phyloP scores from a whole-genome alignment of 345 rosid species.

The Pseudoturritis turrita region DNA sequence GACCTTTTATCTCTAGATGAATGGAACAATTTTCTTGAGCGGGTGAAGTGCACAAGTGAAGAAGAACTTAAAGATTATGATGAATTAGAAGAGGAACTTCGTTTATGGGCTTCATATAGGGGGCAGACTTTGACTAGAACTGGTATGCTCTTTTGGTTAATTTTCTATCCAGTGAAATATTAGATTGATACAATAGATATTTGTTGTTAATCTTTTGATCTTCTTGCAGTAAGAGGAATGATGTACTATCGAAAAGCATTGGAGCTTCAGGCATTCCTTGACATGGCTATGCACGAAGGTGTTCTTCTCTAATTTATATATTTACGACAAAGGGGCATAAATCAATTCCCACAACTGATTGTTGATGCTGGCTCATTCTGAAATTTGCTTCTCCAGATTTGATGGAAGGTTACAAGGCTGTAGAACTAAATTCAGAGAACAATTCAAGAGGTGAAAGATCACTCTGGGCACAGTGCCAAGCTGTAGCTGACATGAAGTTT shows the following conservation, averaged over 20 bases:
- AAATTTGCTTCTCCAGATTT: constrained; percentile 54
- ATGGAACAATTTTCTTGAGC: constrained; percentile 91
- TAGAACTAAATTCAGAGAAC: constrained; percentile 67
- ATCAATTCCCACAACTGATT: background rate
- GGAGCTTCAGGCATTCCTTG: constrained; percentile 99
- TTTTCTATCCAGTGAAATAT: background rate
- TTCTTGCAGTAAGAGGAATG: constrained; percentile 89
- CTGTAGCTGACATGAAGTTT: constrained; percentile 98
- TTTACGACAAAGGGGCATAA: background rate
- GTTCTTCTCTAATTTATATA: constrained; percentile 1
- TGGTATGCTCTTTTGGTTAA: constrained; percentile 43
- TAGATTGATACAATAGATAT: background rate
- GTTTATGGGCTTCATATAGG: constrained; percentile 95
- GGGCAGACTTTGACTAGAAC: constrained; percentile 99
- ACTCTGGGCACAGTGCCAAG: constrained; percentile 87
- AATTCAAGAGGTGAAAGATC: constrained; percentile 72
- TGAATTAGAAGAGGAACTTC: constrained; percentile 72
- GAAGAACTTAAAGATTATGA: constrained; percentile 60
- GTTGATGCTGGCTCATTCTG: constrained; percentile 21
- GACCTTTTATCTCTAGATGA: constrained; percentile 58
- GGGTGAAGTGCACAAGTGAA: constrained; percentile 53
- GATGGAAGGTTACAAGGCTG: constrained; percentile 96
- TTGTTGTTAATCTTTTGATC: constrained; percentile 6
- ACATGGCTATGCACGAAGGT: constrained; percentile 99
- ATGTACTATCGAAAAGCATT: constrained; percentile 96